Evolutionary conservation across 805 yeast genomes (phyloP).

Genomic region (Candida bentonensis): DNA sequence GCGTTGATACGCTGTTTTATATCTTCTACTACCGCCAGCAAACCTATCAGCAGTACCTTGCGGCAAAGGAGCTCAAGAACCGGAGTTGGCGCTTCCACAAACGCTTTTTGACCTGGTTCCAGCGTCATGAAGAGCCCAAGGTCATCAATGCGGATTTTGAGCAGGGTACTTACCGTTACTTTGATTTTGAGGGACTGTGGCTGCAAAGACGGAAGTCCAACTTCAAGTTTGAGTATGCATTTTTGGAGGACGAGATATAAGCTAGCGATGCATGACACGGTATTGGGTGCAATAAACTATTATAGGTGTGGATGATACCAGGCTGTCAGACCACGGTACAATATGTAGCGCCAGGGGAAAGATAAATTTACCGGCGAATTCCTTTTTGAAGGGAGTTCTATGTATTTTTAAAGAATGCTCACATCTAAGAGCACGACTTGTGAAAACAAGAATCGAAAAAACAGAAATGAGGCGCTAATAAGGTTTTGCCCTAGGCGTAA

Average conservation of each 20-base stretch:
- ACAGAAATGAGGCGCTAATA: too few species aligned
- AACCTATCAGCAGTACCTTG: constrained; percentile 53
- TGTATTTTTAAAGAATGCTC: too few species aligned
- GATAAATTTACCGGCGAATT: too few species aligned
- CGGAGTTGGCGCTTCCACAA: constrained; percentile 77
- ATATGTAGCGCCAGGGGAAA: too few species aligned
- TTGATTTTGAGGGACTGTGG: constrained; percentile 69
- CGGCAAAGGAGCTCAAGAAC: constrained; percentile 65
- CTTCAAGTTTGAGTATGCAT: constrained; percentile 36
- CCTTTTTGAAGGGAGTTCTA: too few species aligned
- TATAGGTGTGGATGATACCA: too few species aligned
- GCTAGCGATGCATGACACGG: not conserved
- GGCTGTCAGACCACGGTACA: too few species aligned
- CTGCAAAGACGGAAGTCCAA: constrained; percentile 45
- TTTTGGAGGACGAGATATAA: constrained; percentile 27
- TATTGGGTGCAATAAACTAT: too few species aligned
- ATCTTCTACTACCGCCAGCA: constrained; percentile 80
- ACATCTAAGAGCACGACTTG: too few species aligned
- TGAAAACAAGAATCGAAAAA: not conserved
- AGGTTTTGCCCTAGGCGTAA: not conserved
- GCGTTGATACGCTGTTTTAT: constrained; percentile 78
- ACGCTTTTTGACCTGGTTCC: constrained; percentile 68
- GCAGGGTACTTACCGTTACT: constrained; percentile 56
- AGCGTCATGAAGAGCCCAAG: constrained; percentile 44
- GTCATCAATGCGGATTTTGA: constrained; percentile 28